Conservation (phyloP, 225 moss, liverwort and hornwort species). For the Bryum argenteum region DNA sequence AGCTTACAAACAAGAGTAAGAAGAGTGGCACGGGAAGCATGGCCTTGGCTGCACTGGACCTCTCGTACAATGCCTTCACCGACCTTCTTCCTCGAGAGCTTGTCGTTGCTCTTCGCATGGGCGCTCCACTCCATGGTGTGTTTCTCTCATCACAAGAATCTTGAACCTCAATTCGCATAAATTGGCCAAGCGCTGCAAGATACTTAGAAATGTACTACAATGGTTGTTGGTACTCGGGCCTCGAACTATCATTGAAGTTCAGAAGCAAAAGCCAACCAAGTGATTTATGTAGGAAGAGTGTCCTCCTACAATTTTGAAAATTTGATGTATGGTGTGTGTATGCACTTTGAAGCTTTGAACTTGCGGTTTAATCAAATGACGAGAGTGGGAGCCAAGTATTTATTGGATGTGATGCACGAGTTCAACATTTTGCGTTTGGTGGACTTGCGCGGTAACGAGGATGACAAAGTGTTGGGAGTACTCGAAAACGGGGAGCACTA, state of each 20-base stretch:
- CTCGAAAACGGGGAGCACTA: slow-evolving; percentile 68
- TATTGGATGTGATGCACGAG: slow-evolving; percentile 60
- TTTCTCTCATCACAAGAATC: background rate
- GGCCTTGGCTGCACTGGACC: slow-evolving; percentile 67
- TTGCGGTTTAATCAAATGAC: slow-evolving; percentile 75
- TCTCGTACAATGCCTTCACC: slow-evolving; percentile 80
- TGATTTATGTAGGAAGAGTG: too few relatives aligned
- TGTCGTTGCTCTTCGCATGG: slow-evolving; percentile 56
- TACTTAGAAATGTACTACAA: too few relatives aligned
- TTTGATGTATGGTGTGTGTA: slow-evolving; percentile 29
- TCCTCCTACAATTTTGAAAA: background rate
- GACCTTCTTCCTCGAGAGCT: slow-evolving; percentile 65
- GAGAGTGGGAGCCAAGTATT: slow-evolving; percentile 65
- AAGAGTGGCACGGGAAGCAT: slow-evolving; percentile 27
- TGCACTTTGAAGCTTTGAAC: slow-evolving; percentile 56
- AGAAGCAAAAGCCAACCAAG: too few relatives aligned
- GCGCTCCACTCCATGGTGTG: slow-evolving; percentile 72
- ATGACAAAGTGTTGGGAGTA: slow-evolving; percentile 64
- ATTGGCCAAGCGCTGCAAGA: too few relatives aligned
- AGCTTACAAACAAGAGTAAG: slow-evolving; percentile 10
- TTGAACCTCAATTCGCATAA: background rate
- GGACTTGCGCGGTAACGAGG: slow-evolving; percentile 76
- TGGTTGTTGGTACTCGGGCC: too few relatives aligned
- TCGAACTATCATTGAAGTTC: too few relatives aligned
- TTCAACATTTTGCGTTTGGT: slow-evolving; percentile 65